A percentile compares a stretch with the other conserved stretches of the same genome.
These are phyloP conservation scores for Talaromyces borbonicus DNA, from an alignment of 495 filamentous ascomycete genomes.

Conservation along the genomic window DNA sequence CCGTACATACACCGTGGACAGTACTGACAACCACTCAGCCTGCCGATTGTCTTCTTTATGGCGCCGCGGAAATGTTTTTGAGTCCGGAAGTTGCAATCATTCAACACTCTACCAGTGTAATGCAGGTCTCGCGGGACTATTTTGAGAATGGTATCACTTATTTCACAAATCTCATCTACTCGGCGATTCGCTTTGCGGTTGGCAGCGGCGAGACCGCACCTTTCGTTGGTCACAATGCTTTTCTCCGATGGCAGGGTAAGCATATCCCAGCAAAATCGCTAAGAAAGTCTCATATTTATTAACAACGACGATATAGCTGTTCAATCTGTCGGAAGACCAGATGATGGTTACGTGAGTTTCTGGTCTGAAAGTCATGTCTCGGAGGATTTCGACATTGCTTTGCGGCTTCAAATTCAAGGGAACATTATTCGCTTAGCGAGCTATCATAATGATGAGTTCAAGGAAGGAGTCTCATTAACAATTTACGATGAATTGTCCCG, in stretches of 20 bases:
- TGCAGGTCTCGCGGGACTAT: conserved; percentile 31
- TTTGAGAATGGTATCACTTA: conserved; percentile 36
- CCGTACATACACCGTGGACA: too few relatives aligned
- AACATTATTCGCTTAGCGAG: conserved; percentile 31
- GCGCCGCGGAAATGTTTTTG: conserved; percentile 37
- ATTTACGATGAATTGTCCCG: conserved; percentile 36
- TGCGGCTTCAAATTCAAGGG: conserved; percentile 27
- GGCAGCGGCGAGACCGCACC: conserved; percentile 28
- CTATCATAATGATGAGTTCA: conserved; percentile 29
- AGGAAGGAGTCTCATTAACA: conserved; percentile 35
- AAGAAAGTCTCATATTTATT: conserved; percentile 44
- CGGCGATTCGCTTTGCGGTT: conserved; percentile 29
- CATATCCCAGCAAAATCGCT: conserved; percentile 55
- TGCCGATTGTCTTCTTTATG: conserved; percentile 35
- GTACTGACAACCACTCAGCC: too few relatives aligned
- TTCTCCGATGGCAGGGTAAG: conserved; percentile 69
- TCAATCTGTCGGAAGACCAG: too few relatives aligned
- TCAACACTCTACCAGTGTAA: conserved; percentile 37
- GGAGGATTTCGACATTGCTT: conserved; percentile 33
- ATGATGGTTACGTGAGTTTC: conserved; percentile 24
- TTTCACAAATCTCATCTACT: conserved; percentile 34
- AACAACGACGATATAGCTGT: too few relatives aligned
- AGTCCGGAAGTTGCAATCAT: conserved; percentile 36
- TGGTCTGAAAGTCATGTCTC: conserved; percentile 34
- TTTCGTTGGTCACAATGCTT: conserved; percentile 69